Evolutionary conservation across 139 green algal species (phyloP).

Genomic region (Pseudopediastrum boryanum): DNA sequence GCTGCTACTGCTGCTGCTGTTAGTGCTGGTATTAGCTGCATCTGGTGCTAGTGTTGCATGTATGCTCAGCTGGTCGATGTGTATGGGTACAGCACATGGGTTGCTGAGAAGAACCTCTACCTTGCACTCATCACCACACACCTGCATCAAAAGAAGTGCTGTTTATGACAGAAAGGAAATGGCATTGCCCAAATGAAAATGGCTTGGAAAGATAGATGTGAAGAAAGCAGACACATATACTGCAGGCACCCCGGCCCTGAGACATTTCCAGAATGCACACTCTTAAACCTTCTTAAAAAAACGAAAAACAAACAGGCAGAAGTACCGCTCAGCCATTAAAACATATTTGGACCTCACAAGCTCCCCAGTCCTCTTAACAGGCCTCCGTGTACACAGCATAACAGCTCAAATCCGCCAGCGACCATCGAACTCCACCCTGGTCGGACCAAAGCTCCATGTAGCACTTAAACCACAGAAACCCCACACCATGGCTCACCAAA

Average conservation of each 20-base stretch:
- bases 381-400: neutral
- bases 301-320: neutral
- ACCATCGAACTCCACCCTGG: neutral
- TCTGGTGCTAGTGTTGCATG: slow-evolving; percentile 3
- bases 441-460: neutral
- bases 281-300: neutral
- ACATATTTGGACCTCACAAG: too few relatives aligned
- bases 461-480: neutral
- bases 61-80: slow-evolving; percentile 40
- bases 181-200: neutral
- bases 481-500: neutral
- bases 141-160: slow-evolving; percentile 43
- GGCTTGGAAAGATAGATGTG: neutral
- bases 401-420: neutral
- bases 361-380: too few relatives aligned
- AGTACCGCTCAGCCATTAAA: too few relatives aligned
- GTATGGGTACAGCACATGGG: slow-evolving; percentile 58
- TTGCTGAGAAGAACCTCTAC: slow-evolving; percentile 80
- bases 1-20: slow-evolving; percentile 28
- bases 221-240: too few relatives aligned
- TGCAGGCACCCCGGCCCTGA: neutral
- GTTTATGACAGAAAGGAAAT: neutral
- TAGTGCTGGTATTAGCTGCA: slow-evolving; percentile 34
- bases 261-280: neutral
- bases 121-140: slow-evolving; percentile 59